phyloP scores from a whole-genome alignment of 306 rosid species.

The Pueraria montana region DNA sequence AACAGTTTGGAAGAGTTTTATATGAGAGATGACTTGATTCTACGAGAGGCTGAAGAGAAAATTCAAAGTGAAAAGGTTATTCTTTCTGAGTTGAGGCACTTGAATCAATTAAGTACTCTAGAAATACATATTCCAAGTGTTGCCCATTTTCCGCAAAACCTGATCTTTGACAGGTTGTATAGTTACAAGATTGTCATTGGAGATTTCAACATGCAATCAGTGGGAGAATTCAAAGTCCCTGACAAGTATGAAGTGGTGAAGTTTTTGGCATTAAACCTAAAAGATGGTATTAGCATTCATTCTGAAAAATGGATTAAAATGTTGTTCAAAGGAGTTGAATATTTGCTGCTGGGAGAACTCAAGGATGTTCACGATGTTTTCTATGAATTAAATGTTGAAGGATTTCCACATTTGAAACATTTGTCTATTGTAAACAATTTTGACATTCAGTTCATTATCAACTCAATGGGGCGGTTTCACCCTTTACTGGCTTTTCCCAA shows the following conservation, averaged over 20 bases:
- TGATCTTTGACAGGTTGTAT: slow-evolving; percentile 36
- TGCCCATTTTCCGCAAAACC: not conserved
- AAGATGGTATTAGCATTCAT: slow-evolving; percentile 26
- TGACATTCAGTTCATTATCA: slow-evolving; percentile 17
- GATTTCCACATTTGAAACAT: slow-evolving; percentile 50
- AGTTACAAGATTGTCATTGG: slow-evolving; percentile 54
- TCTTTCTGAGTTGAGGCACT: slow-evolving; percentile 37
- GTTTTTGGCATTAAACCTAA: slow-evolving; percentile 45
- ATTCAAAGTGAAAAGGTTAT: not conserved
- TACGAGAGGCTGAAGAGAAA: slow-evolving; percentile 27
- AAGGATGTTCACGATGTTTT: slow-evolving; percentile 38
- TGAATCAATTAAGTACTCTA: slow-evolving; percentile 8
- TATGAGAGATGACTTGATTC: slow-evolving; percentile 46
- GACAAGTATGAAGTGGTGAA: slow-evolving; percentile 27
- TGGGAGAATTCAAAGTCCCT: slow-evolving; percentile 14
- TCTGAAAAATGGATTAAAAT: slow-evolving; percentile 39
- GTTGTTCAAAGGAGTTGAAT: slow-evolving; percentile 52
- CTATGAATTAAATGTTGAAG: slow-evolving; percentile 31
- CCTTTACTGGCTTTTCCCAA: slow-evolving; percentile 30
- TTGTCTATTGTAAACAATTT: slow-evolving; percentile 40
- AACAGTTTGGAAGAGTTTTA: slow-evolving; percentile 53
- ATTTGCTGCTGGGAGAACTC: slow-evolving; percentile 49
- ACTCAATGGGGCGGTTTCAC: not conserved
- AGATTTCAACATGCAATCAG: not conserved
- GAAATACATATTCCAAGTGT: not conserved